Conservation (phyloP, 768 basidiomycete species). For the Pilatotrama ljubarskyi region DNA sequence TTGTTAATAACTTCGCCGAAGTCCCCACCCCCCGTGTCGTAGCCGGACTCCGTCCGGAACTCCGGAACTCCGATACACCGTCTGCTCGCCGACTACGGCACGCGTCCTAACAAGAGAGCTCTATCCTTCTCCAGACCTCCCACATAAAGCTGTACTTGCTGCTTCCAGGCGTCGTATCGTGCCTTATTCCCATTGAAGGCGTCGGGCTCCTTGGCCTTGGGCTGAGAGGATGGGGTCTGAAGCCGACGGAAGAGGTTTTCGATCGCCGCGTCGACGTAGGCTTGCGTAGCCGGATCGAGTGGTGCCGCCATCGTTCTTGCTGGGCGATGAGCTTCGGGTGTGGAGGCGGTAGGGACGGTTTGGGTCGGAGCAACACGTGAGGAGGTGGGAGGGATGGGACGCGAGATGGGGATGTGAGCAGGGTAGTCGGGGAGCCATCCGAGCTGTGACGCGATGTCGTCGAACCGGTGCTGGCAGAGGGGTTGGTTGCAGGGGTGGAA, state of each 20-base stretch:
- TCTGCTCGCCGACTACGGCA: no score
- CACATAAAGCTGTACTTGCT: slow-evolving; percentile 5
- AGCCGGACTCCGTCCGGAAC: no score
- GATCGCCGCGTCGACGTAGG: slow-evolving; percentile 9
- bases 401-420: background rate
- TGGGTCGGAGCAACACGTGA: background rate
- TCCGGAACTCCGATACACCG: no score
- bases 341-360: background rate
- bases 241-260: background rate
- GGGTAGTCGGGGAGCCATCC: background rate
- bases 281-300: slow-evolving; percentile 3
- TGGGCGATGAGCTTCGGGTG: slow-evolving; percentile 11
- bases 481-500: background rate
- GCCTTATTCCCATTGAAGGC: background rate
- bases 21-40: no score
- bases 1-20: no score
- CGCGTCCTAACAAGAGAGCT: no score
- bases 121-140: background rate
- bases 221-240: background rate
- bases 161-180: slow-evolving; percentile 10
- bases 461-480: background rate
- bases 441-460: slow-evolving; percentile 2
- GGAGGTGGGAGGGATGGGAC: background rate
- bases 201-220: slow-evolving; percentile 7
- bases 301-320: slow-evolving; percentile 4